Base-by-base conservation (phyloP, 208 protist genomes). In the Dictyostelium gargantuum region DNA sequence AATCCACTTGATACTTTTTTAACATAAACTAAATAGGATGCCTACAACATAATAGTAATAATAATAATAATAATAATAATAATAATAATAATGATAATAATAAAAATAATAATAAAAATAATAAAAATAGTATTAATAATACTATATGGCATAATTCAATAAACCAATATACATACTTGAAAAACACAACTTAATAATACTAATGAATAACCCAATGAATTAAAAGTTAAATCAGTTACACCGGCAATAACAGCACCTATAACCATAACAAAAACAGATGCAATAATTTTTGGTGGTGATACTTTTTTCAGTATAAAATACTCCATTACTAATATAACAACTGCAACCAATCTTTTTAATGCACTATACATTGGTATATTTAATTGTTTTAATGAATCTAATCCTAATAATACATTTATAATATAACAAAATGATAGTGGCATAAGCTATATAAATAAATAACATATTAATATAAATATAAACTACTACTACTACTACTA, bases 261-360 rank as follows among this genome's bases (percentile, higher is more conserved):
- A 32, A 96, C 85, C 94, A 96, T 96, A 9, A 95, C 32, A 9
- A 76, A 29, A 10, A 96, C 93, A 3, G 82, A 93, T 50, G 85
- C 32, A 3, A 93, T 54, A 26, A 95, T 86, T 13, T 77, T 80
- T 13, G 32, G 19, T 8, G 94, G 77, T 17, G 61, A 68, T 21
- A 86, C 29, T 29, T 92, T 94, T 32, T 81, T 76, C 44, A 94
- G 63, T 19, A 82, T 80, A 10, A 93, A 48, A 56, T 80, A 93
- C 40, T 94, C 93, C 68, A 91, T 66, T 5, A 94, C 21, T 6
- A 94, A 77, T 56, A 95, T 91, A 8, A 92, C 38, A 1, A 94
- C 40, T 8, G 93, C 91, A 1, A 93, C 91, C 11, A 94, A 91
- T 61, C 93, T 46, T 17, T 93, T 91, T 6, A 94, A 58, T 32